Conservation (phyloP, 192 early-diverging fungal genomes). For the Linnemannia elongata region DNA sequence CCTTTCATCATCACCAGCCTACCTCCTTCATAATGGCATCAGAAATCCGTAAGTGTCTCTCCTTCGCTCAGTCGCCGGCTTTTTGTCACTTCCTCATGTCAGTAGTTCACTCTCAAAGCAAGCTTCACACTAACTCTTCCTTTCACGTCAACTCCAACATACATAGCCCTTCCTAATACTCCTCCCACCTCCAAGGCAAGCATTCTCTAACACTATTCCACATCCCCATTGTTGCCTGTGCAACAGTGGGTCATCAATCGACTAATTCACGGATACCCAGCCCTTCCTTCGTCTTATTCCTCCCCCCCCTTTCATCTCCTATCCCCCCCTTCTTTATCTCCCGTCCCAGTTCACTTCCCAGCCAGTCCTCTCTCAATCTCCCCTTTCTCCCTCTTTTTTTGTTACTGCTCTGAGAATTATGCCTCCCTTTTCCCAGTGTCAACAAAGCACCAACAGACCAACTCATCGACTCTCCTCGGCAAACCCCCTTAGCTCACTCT, state of each 20-base stretch:
- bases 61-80: neutral
- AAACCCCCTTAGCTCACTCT: constrained; percentile 5
- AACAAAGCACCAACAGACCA: neutral
- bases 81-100: neutral
- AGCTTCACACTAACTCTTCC: constrained; percentile 4
- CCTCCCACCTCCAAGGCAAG: constrained; percentile 47
- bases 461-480: constrained; percentile 7
- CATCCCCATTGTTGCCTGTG: neutral
- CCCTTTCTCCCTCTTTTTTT: neutral
- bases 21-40: constrained; percentile 28
- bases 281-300: neutral
- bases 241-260: no score
- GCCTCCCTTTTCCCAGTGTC: neutral
- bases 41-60: constrained; percentile 35
- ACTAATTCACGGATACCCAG: neutral
- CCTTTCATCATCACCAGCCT: constrained; percentile 17
- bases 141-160: neutral
- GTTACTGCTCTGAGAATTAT: neutral
- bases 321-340: neutral
- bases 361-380: neutral
- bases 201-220: neutral
- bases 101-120: neutral
- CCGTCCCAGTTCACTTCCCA: neutral
- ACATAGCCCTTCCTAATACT: constrained; percentile 36
- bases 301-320: neutral